phyloP scores from a whole-genome alignment of 441 rosid species.

The Cnidoscolus chayamansa region DNA sequence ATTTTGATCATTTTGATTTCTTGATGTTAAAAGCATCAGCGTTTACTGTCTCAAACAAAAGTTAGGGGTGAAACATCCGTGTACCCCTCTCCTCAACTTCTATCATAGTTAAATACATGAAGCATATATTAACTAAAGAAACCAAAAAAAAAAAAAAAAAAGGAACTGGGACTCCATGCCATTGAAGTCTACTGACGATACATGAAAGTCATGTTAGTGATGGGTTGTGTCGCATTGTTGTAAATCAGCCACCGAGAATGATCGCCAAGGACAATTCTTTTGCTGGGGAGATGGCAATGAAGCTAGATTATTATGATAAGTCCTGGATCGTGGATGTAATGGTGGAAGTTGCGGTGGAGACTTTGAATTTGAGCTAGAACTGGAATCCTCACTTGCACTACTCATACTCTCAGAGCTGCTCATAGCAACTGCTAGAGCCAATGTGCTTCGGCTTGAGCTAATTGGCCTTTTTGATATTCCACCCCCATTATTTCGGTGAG shows the following conservation, averaged over 20 bases:
- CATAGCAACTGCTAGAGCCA: constrained; percentile 75
- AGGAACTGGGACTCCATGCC: not conserved
- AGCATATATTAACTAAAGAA: not conserved
- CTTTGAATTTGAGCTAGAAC: constrained; percentile 37
- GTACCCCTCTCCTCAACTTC: not conserved
- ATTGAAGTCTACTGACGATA: not conserved
- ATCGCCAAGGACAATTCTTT: constrained; percentile 46
- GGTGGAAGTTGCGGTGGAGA: constrained; percentile 72
- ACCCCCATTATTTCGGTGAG: constrained; percentile 30
- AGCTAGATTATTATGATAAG: constrained; percentile 32
- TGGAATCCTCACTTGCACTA: constrained; percentile 53
- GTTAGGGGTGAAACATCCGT: not conserved
- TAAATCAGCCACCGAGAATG: constrained; percentile 58
- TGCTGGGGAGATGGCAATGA: constrained; percentile 27
- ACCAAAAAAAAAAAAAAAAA: no score
- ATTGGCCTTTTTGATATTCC: constrained; percentile 56
- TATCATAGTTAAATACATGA: not conserved
- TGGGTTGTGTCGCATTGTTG: constrained; percentile 38
- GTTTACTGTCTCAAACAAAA: not conserved
- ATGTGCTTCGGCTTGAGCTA: constrained; percentile 55
- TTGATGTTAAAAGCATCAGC: no score
- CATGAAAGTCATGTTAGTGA: constrained; percentile 4
- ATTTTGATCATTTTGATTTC: no score
- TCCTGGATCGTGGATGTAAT: constrained; percentile 45
- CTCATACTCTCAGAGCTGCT: constrained; percentile 54